Base-by-base conservation (phyloP, 129 eudicot genomes). In the Heracleum sosnowskyi region DNA sequence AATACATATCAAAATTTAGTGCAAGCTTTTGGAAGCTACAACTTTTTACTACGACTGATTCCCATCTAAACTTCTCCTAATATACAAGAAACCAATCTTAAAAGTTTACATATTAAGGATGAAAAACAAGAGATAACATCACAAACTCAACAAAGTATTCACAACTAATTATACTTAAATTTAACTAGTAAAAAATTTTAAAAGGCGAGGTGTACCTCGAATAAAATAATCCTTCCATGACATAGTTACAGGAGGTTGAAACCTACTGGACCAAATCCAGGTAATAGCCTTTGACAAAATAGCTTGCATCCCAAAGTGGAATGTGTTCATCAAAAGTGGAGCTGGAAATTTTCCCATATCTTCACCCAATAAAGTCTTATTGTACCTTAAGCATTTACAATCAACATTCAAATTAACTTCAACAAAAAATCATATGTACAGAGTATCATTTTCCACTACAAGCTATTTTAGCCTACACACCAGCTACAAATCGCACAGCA, bases 291-390 rank as follows among this genome's bases (percentile, higher is more conserved):
- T 95, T 29, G 99, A 89, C 73, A 95, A 87, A 79, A 88, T 84
- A 74, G 99, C 99, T 92, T 95, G 99, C 99, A 95, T 95, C 68
- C 88, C 80, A 79, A 95, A 95, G 85, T 95, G 99, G 69, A 95
- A 83, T 15, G 99, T 91, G 44, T 95, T 95, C 99, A 95, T 95
- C 83, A 95, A 79, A 49, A 95, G 80, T 53, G 99, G 99, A 79
- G 99, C 99, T 26, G 99, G 99, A 78, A 95, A 95, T 77, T 75
- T 95, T 74, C 99, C 97, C 90, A 90, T 69, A 75, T 95, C 78
- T 82, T 91, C 94, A 47, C 99, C 99, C 80, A 95, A 74, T 33
- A 95, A 81, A 73, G 88, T 88, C 81, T 95, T 95, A 83, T 95
- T 95, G 78, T 92, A 95, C 85, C 99, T 95, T 60, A n/a, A 60